Base-by-base conservation (phyloP, 169 alveolate genomes). In the Eimeria maxima region DNA sequence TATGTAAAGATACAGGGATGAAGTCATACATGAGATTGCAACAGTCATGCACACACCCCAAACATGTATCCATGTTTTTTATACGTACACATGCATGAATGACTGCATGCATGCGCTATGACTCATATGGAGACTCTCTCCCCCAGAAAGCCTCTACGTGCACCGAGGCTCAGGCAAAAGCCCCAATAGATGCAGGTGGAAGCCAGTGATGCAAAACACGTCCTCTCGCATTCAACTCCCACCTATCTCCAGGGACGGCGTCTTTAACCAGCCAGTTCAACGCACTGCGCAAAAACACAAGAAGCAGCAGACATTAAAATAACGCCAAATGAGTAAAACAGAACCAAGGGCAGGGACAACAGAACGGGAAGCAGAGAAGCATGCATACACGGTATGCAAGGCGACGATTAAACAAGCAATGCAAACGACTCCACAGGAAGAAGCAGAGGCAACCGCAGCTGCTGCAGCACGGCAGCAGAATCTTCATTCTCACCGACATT, bases 231-330 rank as follows among this genome's bases (percentile, higher is more conserved):
- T 14, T 57, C 67, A 24, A 8, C 33, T 22, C 90, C 27, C 71
- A 80, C 90, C 90, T 80, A 71, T 80, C 90, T 4, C 90, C 90
- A 22, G 90, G 90, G 38, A 80, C 29, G 14, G 98, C 97, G 87
- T 96, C 98, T 78, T 97, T 93, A 27, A 97, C 98, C 63, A 98
- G 96, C 99, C 99, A 98, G 81, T 98, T 96, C 67, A 98, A 18
- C 95, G 88, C 96, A 86, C 96, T 57, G 95, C 96, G 67, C 98
- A 50, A 50, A 50, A 7, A 11, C 57, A 78, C 16, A 38, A 44
- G 65, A 29, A 45, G 89, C 60, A 78, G 65, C 65, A 10, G 16
- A 29, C 57, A 73, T 22, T 7, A 29, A 73, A 27, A 18, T 7
- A 27, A 11, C 13, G 44, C 44, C 4, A 33, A 73, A 5, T 73